Base-by-base conservation (phyloP, 2,329 filamentous ascomycete genomes). In the Alternaria conjuncta region DNA sequence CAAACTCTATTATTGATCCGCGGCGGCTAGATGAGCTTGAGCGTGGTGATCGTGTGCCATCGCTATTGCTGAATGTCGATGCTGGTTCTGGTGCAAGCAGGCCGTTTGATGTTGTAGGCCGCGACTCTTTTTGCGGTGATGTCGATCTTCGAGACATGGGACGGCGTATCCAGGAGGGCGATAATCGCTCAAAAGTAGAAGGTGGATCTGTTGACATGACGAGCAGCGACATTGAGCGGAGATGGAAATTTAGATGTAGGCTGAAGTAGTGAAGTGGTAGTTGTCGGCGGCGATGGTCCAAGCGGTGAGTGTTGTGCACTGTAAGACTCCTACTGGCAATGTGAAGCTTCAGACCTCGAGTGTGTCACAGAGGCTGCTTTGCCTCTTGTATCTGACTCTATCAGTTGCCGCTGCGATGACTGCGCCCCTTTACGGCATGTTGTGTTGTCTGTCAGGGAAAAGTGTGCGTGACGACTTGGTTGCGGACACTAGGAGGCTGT, bases 61-160 rank as follows among this genome's bases (percentile, higher is more conserved):
- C 72, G 63, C 73, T 77, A 30, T 68, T 75, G 57, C 66, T 75
- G 12, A 73, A 74, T 65, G 55, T 63, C 26, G 68, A 59, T 15
- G 65, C 65, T 41, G 64, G 51, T 36, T 61, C 67, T 45, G 71
- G 71, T 8, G 69, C 65, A 9, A 73, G 55, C 3, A 68, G 62
- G 15, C 61, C 61, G 20, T 57, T 69, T 18, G 67, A 43, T 43
- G 67, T 68, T 47, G 62, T 61, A 20, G 72, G 64, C 45, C 69
- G 59, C 13, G 69, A 66, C 26, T 67, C 63, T 56, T 63, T 54
- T 11, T 65, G 64, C 41, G 67, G 61, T 18, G 70, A 65, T n/a
- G 64, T 68, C 49, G 51, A 66, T 26, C 47, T 60, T 30, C 59
- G 64, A 32, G 65, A 68, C 18, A 68, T 55, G 5, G 68, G 64